Evolutionary conservation across 78 protist species (phyloP), one percentile per base, ranked within the genome.

Genomic region (Kipferlia bialata): DNA sequence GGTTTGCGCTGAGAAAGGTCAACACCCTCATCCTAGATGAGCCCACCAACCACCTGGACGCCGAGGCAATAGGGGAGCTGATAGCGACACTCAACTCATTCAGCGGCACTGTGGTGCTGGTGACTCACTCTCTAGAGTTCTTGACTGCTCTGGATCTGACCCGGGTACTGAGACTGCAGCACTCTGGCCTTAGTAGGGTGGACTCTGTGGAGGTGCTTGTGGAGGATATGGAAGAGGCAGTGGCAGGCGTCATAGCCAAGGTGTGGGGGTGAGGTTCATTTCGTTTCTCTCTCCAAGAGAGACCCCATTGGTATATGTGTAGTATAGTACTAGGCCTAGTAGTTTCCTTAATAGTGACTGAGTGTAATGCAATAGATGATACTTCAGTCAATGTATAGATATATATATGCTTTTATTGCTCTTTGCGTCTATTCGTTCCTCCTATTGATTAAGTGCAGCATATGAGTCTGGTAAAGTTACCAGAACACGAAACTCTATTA

Each of bases 201-300:
- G 32, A 10, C 31, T 55, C 59, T 16, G 34, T 55, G 32, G 59
- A 55, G 15, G 59, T 2, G 59, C 28, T 24, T 26, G 59, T 55
- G 59, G 59, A 1, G 16, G 59, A 55, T 16, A 1, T 55, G 12
- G 32, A 55, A 16, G 59, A 55, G 15, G 31, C 59, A 10, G 59
- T 28, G 15, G 32, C 1, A 0, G 6, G 33, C 59, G 59, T 55
- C 31, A 13, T 55, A 28, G 57, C n/a, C n/a, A n/a, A n/a, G n/a
- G n/a, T n/a, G n/a, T n/a, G n/a, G n/a, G n/a, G n/a, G n/a, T n/a
- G n/a, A n/a, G n/a, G n/a, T n/a, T n/a, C n/a, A n/a, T 59, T 71
- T 10, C 3, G 38, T 31, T 26, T 61, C 60, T 66, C 61, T 24
- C 63, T 56, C 87, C 79, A 86, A 72, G 88, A 92, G 44, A 89